Conservation (phyloP, 305 asterid species). For the Fraxinus baroniana region DNA sequence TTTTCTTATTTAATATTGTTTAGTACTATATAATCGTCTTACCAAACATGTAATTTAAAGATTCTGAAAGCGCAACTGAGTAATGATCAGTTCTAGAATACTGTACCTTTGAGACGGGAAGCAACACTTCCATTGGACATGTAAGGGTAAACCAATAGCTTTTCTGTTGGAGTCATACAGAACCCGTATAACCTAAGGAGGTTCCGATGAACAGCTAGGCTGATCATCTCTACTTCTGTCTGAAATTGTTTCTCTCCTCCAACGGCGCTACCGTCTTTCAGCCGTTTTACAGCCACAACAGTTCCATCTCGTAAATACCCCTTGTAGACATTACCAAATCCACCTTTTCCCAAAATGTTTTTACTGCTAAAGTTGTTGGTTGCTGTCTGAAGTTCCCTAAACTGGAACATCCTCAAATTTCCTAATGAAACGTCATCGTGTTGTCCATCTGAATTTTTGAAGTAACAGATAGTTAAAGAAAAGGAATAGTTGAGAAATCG, state of each 20-base stretch:
- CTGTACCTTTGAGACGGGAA: constrained; percentile 80
- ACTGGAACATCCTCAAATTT: constrained; percentile 71
- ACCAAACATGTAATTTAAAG: neutral
- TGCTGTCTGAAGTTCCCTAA: constrained; percentile 79
- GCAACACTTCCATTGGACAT: constrained; percentile 98
- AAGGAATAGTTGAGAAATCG: neutral
- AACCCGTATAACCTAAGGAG: constrained; percentile 81
- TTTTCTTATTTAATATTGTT: neutral
- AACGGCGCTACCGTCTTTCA: constrained; percentile 74
- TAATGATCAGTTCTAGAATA: neutral
- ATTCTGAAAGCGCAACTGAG: neutral
- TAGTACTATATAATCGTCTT: neutral
- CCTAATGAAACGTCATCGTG: constrained; percentile 80
- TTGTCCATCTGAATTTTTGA: constrained; percentile 48
- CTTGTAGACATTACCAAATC: constrained; percentile 89
- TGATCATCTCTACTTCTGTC: constrained; percentile 94
- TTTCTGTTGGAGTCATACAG: constrained; percentile 82
- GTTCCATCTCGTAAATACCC: constrained; percentile 76
- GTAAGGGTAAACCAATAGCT: constrained; percentile 83
- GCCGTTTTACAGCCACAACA: constrained; percentile 83
- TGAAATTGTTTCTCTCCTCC: constrained; percentile 91
- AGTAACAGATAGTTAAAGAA: constrained; percentile 11
- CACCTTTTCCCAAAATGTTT: constrained; percentile 88
- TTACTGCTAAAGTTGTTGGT: constrained; percentile 82
- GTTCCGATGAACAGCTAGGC: constrained; percentile 95